These are phyloP conservation scores for Pythium rishiriense DNA, from an alignment of 352 stramenopile species.

Conservation along the genomic window DNA sequence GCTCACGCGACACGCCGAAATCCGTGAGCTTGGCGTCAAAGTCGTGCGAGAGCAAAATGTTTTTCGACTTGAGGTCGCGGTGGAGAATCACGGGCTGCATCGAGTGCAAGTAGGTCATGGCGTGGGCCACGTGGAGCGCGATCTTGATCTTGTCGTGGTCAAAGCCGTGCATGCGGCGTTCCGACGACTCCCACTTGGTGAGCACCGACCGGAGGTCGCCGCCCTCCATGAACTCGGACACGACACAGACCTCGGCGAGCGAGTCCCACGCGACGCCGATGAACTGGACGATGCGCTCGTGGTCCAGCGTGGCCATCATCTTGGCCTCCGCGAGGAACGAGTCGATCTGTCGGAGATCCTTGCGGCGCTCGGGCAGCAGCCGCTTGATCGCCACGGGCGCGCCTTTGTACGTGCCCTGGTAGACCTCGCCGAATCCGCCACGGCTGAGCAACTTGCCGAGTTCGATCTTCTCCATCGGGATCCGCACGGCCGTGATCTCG, in stretches of 20 bases:
- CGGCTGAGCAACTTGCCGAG: slow-evolving; percentile 7
- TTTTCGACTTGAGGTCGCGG: slow-evolving; percentile 27
- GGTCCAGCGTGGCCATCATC: slow-evolving; percentile 34
- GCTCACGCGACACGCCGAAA: slow-evolving; percentile 37
- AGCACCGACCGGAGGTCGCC: slow-evolving; percentile 45
- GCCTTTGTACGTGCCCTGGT: slow-evolving; percentile 26
- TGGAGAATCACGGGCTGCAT: slow-evolving; percentile 16
- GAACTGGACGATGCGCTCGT: slow-evolving; percentile 29
- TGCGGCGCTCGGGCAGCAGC: slow-evolving; percentile 12
- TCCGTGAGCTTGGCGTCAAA: slow-evolving; percentile 38
- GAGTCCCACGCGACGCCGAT: slow-evolving; percentile 49
- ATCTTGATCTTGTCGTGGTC: slow-evolving; percentile 44
- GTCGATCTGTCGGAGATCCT: slow-evolving; percentile 13
- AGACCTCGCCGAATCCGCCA: slow-evolving; percentile 20
- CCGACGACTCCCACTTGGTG: slow-evolving; percentile 14
- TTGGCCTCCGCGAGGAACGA: slow-evolving; percentile 29
- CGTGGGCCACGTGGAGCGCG: slow-evolving; percentile 28
- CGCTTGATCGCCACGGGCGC: slow-evolving; percentile 16
- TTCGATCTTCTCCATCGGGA: slow-evolving; percentile 24
- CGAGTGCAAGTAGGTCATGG: slow-evolving; percentile 20
- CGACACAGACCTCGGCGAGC: slow-evolving; percentile 35
- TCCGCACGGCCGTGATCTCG: slow-evolving; percentile 31
- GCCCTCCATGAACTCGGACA: slow-evolving; percentile 47
- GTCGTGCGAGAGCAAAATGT: slow-evolving; percentile 15
- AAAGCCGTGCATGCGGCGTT: slow-evolving; percentile 27